These are phyloP conservation scores for Cryptococcus sp. DNA, from an alignment of 1,284 basidiomycete species.

Conservation along the genomic window DNA sequence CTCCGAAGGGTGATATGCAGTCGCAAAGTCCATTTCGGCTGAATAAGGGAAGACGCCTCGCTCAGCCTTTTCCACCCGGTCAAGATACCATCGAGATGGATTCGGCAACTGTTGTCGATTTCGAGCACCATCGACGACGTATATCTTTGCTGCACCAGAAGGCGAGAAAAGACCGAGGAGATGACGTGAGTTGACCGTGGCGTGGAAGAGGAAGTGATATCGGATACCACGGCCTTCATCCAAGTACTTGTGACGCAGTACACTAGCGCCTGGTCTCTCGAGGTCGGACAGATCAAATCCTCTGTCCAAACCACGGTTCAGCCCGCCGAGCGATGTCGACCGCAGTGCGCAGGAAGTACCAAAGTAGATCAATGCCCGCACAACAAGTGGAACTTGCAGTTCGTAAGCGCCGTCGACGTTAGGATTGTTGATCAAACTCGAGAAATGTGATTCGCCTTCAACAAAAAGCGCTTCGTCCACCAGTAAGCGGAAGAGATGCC, in stretches of 20 bases:
- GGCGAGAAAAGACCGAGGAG: slow-evolving; percentile 89
- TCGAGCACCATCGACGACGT: slow-evolving; percentile 86
- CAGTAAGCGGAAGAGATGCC: slow-evolving; percentile 79
- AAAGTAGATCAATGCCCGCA: slow-evolving; percentile 79
- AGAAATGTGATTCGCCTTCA: slow-evolving; percentile 85
- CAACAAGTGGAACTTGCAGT: slow-evolving; percentile 81
- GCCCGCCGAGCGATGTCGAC: slow-evolving; percentile 64
- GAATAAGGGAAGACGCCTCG: slow-evolving; percentile 66
- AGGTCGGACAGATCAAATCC: slow-evolving; percentile 88
- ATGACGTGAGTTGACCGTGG: slow-evolving; percentile 74
- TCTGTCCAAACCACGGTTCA: slow-evolving; percentile 79
- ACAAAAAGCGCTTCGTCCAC: slow-evolving; percentile 83
- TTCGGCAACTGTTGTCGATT: slow-evolving; percentile 78
- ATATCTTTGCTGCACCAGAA: slow-evolving; percentile 70
- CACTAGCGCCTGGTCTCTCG: slow-evolving; percentile 62
- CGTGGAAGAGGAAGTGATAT: slow-evolving; percentile 91
- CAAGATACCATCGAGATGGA: slow-evolving; percentile 71
- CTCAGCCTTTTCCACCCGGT: slow-evolving; percentile 59
- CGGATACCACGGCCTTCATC: slow-evolving; percentile 71
- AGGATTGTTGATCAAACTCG: slow-evolving; percentile 87
- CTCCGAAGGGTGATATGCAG: slow-evolving; percentile 76
- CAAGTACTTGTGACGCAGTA: slow-evolving; percentile 72
- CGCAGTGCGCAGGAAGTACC: slow-evolving; percentile 79
- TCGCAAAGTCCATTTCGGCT: slow-evolving; percentile 67
- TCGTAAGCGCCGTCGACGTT: slow-evolving; percentile 96